Base-by-base conservation (phyloP, 129 eudicot genomes). In the Escallonia rubra region DNA sequence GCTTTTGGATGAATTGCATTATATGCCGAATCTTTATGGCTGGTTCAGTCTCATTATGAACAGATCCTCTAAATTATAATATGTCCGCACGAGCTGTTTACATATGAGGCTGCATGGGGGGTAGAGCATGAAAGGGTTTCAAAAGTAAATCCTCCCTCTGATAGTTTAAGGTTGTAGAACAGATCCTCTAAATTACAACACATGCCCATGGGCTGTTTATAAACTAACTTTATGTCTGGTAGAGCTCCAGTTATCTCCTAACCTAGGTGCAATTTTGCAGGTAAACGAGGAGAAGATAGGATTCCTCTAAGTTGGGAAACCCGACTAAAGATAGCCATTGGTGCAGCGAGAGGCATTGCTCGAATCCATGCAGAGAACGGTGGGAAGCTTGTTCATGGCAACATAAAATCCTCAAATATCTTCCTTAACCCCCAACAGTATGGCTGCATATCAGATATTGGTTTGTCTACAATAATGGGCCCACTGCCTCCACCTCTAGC, bases 301-400 rank as follows among this genome's bases (percentile, higher is more conserved):
- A 74, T 71, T 39, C 85, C 91, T 6, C 67, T 92, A 43, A 87
- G 86, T 15, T 92, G 98, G 98, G 98, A 82, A 60, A 82, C 89
- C 62, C 84, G 98, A 52, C 79, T 92, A 6, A 82, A 69, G 51
- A 89, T 89, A 68, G 96, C 91, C 49, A 43, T 81, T 38, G 98
- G 98, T 43, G 95, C 98, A 43, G 91, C 98, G 23, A 75, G 90
- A 52, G 98, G 98, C 78, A 86, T 92, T n/a, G 83, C 95, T 38
- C 85, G 73, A 46, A 65, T 92, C 76, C 98, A 92, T 45, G 11
- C 74, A 3, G 88, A 86, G 41, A 67, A 84, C 1, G 76, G 85
- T 38, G 87, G 90, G 16, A 92, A 92, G 69, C 81, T 92, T 11
- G 96, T 92, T 15, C 98, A 92, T 5, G 98, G 98, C 49, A 92